Conservation (phyloP, 176 grass and related monocot genomes). For the Pontederia paniculata region DNA sequence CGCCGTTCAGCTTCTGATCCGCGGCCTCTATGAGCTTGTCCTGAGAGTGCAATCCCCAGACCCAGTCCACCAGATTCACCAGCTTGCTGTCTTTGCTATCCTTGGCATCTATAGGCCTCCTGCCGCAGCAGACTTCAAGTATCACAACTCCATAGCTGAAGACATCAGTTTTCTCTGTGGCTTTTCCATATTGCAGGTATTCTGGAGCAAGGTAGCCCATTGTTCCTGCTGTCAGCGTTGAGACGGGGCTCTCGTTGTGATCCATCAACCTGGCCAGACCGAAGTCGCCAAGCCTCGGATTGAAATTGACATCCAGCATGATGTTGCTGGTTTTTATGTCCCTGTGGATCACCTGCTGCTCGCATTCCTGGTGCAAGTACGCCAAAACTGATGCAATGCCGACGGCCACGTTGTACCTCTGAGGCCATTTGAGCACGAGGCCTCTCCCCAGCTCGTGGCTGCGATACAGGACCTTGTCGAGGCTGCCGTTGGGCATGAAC, state of each 20-base stretch:
- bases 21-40: conserved; percentile 64
- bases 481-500: conserved; percentile 90
- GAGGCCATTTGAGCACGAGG: conserved; percentile 37
- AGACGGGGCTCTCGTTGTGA: conserved; percentile 74
- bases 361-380: conserved; percentile 86
- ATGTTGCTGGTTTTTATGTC: conserved; percentile 94
- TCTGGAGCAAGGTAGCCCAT: conserved; percentile 95
- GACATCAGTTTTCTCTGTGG: conserved; percentile 79
- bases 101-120: conserved; percentile 68
- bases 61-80: conserved; percentile 88
- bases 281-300: conserved; percentile 73
- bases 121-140: conserved; percentile 76
- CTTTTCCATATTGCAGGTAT: conserved; percentile 89
- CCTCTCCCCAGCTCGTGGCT: conserved; percentile 28
- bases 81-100: conserved; percentile 24
- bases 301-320: conserved; percentile 58
- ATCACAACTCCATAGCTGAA: conserved; percentile 89
- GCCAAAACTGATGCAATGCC: conserved; percentile 65
- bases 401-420: conserved; percentile 43
- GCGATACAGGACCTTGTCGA: conserved; percentile 63
- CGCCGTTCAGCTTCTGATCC: conserved; percentile 35
- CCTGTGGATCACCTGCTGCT: conserved; percentile 75
- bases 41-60: conserved; percentile 64
- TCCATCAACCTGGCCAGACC: conserved; percentile 75
- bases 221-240: conserved; percentile 77